phyloP scores from a whole-genome alignment of 2,329 filamentous ascomycete genomes.

The Penicillium vulpinum region DNA sequence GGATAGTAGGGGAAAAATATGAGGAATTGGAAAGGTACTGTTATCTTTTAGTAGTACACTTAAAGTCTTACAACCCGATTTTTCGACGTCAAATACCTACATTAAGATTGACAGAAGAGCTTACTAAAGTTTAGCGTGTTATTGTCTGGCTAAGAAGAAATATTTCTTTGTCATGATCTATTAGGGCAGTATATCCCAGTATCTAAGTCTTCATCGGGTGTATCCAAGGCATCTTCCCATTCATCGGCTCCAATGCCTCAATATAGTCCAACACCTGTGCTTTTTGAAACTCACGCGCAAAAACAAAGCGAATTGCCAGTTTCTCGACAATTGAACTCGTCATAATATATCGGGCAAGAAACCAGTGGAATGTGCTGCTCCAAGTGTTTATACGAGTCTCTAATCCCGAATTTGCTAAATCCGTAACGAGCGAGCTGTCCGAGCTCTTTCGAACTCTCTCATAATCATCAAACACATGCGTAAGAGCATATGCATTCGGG shows the following conservation, averaged over 20 bases:
- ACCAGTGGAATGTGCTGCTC: constrained; percentile 2
- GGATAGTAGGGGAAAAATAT: too few relatives aligned
- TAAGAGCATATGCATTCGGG: not conserved
- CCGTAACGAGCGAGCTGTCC: constrained; percentile 5
- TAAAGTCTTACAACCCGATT: too few relatives aligned
- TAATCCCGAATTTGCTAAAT: constrained; percentile 10
- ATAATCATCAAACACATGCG: constrained; percentile 8
- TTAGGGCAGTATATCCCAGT: not conserved
- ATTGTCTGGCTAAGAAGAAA: not conserved
- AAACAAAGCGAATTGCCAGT: constrained; percentile 2
- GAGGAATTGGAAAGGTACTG: too few relatives aligned
- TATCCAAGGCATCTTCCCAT: constrained; percentile 12
- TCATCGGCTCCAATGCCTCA: constrained; percentile 7
- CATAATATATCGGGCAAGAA: constrained; percentile 9
- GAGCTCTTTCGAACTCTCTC: constrained; percentile 6
- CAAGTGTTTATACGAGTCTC: constrained; percentile 16
- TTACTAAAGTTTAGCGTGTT: not conserved
- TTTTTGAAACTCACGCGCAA: constrained; percentile 10
- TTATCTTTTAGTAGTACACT: too few relatives aligned
- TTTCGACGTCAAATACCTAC: too few relatives aligned
- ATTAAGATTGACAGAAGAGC: not conserved
- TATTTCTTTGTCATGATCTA: not conserved
- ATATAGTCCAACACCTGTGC: constrained; percentile 13
- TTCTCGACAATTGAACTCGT: constrained; percentile 1
- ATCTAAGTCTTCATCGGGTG: constrained; percentile 3